Percentiles rank a stretch among this genome's conserved stretches.
These are phyloP conservation scores for Centrapalus pauciflorus DNA, from an alignment of 129 eudicot species.

Conservation along the genomic window DNA sequence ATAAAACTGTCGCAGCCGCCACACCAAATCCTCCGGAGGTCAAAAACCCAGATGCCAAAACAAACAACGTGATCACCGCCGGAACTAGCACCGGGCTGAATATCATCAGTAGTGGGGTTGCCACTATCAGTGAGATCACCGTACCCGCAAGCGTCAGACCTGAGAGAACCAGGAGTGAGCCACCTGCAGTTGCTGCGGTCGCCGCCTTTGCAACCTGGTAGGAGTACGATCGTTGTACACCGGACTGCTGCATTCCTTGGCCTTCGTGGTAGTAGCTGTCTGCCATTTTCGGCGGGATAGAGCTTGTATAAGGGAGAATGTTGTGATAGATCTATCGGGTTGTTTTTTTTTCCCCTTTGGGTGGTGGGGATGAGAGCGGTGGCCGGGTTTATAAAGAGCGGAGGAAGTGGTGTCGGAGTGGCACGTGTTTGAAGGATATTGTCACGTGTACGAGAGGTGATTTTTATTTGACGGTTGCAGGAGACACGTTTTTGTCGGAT, in stretches of 20 bases:
- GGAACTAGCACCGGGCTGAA: constrained; percentile 71
- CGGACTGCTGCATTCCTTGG: background rate
- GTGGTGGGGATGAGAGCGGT: background rate
- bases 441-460: constrained; percentile 34
- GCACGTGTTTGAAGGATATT: constrained; percentile 31
- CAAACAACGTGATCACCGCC: constrained; percentile 32
- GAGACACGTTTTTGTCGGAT: constrained; percentile 38
- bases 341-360: background rate
- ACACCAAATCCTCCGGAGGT: constrained; percentile 65
- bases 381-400: constrained; percentile 13
- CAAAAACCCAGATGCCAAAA: constrained; percentile 43
- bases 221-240: constrained; percentile 2
- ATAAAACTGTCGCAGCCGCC: constrained; percentile 49
- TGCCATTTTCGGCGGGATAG: constrained; percentile 13
- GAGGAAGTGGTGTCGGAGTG: constrained; percentile 23
- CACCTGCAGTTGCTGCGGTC: constrained; percentile 57
- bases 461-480: constrained; percentile 34
- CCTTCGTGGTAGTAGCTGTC: constrained; percentile 11
- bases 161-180: constrained; percentile 55
- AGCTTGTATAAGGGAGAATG: background rate
- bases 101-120: constrained; percentile 54
- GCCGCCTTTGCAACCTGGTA: constrained; percentile 57
- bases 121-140: constrained; percentile 52
- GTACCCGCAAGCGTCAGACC: constrained; percentile 56
- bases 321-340: background rate